Percentiles rank a stretch among this genome's conserved stretches.
These are phyloP conservation scores for Hanseniaspora clermontiae DNA, from an alignment of 805 yeast genomes.

Conservation along the genomic window DNA sequence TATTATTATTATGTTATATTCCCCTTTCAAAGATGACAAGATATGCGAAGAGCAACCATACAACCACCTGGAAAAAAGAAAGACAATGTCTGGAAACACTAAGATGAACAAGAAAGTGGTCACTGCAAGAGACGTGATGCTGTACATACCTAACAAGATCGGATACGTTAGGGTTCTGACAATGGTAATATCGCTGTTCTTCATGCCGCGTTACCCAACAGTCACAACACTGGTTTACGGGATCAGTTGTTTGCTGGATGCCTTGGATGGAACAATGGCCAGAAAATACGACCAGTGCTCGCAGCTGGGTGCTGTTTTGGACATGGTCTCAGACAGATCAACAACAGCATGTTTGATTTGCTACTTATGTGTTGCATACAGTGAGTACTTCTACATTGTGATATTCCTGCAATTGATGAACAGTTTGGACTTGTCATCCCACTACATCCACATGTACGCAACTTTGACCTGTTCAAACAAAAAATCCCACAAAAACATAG, in stretches of 20 bases:
- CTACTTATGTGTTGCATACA: conserved; percentile 62
- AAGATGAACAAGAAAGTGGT: conserved; percentile 13
- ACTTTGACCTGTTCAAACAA: conserved; percentile 62
- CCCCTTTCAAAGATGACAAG: too few species aligned
- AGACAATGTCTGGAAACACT: neutral
- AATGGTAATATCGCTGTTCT: conserved; percentile 63
- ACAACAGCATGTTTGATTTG: conserved; percentile 90
- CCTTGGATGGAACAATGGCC: conserved; percentile 93
- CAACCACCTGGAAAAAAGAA: neutral
- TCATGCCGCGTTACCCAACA: conserved; percentile 76
- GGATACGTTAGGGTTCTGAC: conserved; percentile 79
- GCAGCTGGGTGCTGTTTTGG: conserved; percentile 88
- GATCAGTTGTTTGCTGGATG: conserved; percentile 83
- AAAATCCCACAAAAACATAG: conserved; percentile 70
- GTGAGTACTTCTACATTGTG: conserved; percentile 39
- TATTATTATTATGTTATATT: too few species aligned
- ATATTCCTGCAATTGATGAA: conserved; percentile 63
- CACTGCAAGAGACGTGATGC: conserved; percentile 46
- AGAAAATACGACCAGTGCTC: conserved; percentile 80
- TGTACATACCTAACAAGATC: conserved; percentile 80
- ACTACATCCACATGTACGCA: conserved; percentile 98
- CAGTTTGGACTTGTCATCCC: conserved; percentile 80
- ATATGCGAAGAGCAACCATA: neutral
- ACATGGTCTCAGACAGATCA: conserved; percentile 97
- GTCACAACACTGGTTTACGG: conserved; percentile 68